Conservation (phyloP, 1,139 yeast species). For the Sugiyamaella castrensis region DNA sequence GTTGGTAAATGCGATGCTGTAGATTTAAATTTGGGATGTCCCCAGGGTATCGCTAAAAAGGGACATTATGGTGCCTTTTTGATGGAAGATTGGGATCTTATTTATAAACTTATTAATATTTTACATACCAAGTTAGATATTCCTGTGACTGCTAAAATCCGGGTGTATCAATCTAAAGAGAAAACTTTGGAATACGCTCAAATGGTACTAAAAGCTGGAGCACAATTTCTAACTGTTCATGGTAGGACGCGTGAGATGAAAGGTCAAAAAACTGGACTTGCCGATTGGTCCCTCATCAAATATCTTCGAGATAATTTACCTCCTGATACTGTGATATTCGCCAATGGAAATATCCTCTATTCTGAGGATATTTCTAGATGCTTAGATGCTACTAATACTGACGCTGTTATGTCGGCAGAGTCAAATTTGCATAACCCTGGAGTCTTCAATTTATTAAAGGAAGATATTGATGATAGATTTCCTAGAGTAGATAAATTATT, state of each 20-base stretch:
- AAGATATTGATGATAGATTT: conserved; percentile 60
- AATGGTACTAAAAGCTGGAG: conserved; percentile 92
- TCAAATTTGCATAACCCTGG: conserved; percentile 95
- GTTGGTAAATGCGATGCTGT: conserved; percentile 93
- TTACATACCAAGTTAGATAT: conserved; percentile 70
- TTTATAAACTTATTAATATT: conserved; percentile 64
- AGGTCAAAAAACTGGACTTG: conserved; percentile 92
- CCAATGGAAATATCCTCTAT: conserved; percentile 89
- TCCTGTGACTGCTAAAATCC: conserved; percentile 94
- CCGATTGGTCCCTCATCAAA: conserved; percentile 82
- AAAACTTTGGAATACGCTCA: conserved; percentile 84
- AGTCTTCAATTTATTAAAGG: conserved; percentile 48
- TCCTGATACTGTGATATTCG: conserved; percentile 78
- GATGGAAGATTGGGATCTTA: conserved; percentile 95
- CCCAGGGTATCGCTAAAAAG: conserved; percentile 93
- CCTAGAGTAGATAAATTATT: conserved; percentile 83
- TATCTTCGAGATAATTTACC: conserved; percentile 80
- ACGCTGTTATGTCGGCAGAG: conserved; percentile 98
- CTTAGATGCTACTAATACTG: conserved; percentile 59
- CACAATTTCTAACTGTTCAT: conserved; percentile 91
- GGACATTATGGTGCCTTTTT: conserved; percentile 95
- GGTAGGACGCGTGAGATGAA: conserved; percentile 97
- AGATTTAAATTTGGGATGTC: conserved; percentile 93
- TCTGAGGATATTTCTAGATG: conserved; percentile 77
- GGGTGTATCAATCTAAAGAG: conserved; percentile 82